Evolutionary conservation across 371 early-diverging fungal genomes (phyloP).

Genomic region (Paraphysoderma sedebokerense): DNA sequence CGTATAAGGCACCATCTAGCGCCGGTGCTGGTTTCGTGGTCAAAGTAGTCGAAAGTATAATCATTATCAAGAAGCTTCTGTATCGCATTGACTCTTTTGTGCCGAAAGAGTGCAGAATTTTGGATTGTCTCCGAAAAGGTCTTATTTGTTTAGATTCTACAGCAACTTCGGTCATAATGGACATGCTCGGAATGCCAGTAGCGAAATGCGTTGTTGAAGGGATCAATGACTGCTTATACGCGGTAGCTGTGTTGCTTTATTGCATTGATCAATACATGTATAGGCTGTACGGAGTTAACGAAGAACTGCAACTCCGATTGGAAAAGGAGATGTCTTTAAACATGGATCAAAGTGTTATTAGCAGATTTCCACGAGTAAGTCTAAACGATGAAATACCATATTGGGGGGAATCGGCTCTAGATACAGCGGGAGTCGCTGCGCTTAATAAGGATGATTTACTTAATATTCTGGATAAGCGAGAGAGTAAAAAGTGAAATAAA

Average conservation of each 20-base stretch:
- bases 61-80: neutral
- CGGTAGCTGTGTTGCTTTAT: slow-evolving; percentile 17
- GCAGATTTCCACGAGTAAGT: no score
- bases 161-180: neutral
- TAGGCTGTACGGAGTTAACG: slow-evolving; percentile 14
- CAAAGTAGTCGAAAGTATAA: slow-evolving; percentile 9
- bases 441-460: no score
- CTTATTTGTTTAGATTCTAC: slow-evolving; percentile 2
- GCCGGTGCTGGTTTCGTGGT: slow-evolving; percentile 4
- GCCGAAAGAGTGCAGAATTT: slow-evolving; percentile 1
- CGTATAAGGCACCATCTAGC: slow-evolving; percentile 24
- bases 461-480: no score
- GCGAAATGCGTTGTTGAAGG: slow-evolving; percentile 7
- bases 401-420: no score
- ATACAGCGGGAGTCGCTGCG: no score
- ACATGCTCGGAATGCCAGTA: neutral
- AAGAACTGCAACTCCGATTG: slow-evolving; percentile 12
- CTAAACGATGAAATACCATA: no score
- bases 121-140: slow-evolving; percentile 16
- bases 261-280: slow-evolving; percentile 21
- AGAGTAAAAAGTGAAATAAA: no score
- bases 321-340: slow-evolving; percentile 21
- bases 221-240: neutral
- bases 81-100: neutral
- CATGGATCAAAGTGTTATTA: no score